phyloP scores from a whole-genome alignment of 768 basidiomycete genomes.

The Pseudohyphozyma bogoriensis region DNA sequence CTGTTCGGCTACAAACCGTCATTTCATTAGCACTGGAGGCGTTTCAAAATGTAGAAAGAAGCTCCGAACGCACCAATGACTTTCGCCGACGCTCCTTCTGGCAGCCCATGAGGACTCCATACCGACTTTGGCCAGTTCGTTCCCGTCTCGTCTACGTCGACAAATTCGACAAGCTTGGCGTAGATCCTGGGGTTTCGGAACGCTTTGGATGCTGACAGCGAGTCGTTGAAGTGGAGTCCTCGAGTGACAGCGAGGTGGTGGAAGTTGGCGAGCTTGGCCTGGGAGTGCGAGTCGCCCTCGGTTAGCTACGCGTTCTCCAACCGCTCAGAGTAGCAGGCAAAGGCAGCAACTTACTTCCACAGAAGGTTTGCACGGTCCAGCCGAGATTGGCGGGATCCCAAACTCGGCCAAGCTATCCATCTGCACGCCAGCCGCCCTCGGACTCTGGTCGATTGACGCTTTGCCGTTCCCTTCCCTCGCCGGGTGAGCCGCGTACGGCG shows the following conservation, averaged over 20 bases:
- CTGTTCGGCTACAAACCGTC: constrained; percentile 46
- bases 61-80: constrained; percentile 54
- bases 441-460: not conserved
- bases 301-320: too few relatives aligned
- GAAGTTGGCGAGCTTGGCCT: constrained; percentile 78
- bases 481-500: not conserved
- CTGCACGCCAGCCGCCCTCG: not conserved
- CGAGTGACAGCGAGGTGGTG: constrained; percentile 53
- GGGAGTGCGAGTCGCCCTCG: not conserved
- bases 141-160: constrained; percentile 78
- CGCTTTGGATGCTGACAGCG: constrained; percentile 78
- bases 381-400: constrained; percentile 60
- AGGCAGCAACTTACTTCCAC: constrained; percentile 46
- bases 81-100: constrained; percentile 63
- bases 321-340: not conserved
- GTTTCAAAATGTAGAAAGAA: not conserved
- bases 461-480: not conserved
- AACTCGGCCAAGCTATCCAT: constrained; percentile 54
- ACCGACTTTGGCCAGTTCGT: constrained; percentile 64
- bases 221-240: constrained; percentile 89
- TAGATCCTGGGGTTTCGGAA: constrained; percentile 98
- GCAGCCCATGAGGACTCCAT: constrained; percentile 62
- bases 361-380: constrained; percentile 51
- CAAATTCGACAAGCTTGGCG: constrained; percentile 85
- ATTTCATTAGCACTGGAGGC: too few relatives aligned